Base-by-base conservation (phyloP, 129 eudicot genomes). In the Ambrosia trifida region DNA sequence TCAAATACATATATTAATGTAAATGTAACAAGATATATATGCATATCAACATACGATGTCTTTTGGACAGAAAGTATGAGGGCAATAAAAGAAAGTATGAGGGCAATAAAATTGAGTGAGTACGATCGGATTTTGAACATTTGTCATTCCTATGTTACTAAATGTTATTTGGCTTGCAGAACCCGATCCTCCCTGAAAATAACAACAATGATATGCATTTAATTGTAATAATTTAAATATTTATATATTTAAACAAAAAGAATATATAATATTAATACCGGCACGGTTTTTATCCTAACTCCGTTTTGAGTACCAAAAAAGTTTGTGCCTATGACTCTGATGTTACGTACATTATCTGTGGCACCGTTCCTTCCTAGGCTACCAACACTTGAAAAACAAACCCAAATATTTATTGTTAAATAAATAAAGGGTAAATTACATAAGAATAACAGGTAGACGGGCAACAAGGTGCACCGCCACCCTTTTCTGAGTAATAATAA, bases 101-200 rank as follows among this genome's bases (percentile, higher is more conserved):
- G 72, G 72, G 73, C 79, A 75, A 32, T 75, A 75, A 53, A 75
- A 75, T n/a, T 75, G 73, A 31, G 57, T 65, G 13, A 74, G 57
- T 74, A 64, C 3, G 54, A 74, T 64, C 19, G 79, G 79, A 11
- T 64, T 32, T 52, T 74, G 43, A 30, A 74, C 78, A 12, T 31
- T 18, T 10, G 2, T 9, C 78, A 64, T 74, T 53, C 8, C 40
- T 74, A 74, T 74, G 65, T 11, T 28, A 24, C 72, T 40, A 40
- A 64, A 64, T 64, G 53, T 64, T 40, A 64, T 74, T 17, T 38
- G 64, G 32, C 63, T 51, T 33, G 78, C 72, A 0, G 52, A 50
- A 36, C 78, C 65, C 18, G 65, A 63, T 11, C 78, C 78, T 63
- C 71, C 71, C 71, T 74, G 14, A 49, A 64, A 13, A 16, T 3